phyloP scores from a whole-genome alignment of 306 rosid species.

The Quercus glauca region DNA sequence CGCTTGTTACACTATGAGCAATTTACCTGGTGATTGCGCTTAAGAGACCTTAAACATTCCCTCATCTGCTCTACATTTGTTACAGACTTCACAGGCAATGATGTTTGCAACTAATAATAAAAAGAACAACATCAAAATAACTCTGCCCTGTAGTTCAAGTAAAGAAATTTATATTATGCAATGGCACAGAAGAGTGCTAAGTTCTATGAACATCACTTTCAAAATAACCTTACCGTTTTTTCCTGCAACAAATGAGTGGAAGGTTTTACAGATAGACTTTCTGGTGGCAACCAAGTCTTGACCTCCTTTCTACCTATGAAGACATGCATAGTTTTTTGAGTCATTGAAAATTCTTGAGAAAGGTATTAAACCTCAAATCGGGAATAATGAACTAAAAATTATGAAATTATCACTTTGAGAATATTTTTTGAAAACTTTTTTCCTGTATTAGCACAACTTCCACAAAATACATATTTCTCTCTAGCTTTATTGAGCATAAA shows the following conservation, averaged over 20 bases:
- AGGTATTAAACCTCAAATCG: not conserved
- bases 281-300: slow-evolving; percentile 38
- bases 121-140: slow-evolving; percentile 2
- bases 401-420: too few species aligned
- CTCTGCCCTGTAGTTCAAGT: not conserved
- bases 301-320: slow-evolving; percentile 25
- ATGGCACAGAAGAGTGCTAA: not conserved
- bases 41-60: slow-evolving; percentile 66
- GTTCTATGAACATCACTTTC: not conserved
- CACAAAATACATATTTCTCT: not conserved
- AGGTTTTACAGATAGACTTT: slow-evolving; percentile 19
- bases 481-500: not conserved
- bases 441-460: not conserved
- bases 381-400: not conserved
- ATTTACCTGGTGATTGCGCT: slow-evolving; percentile 50
- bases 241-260: slow-evolving; percentile 9
- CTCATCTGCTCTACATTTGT: slow-evolving; percentile 42
- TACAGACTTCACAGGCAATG: slow-evolving; percentile 26
- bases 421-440: not conserved
- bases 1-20: not conserved
- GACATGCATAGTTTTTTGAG: not conserved
- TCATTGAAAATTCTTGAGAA: not conserved
- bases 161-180: not conserved
- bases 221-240: slow-evolving; percentile 36
- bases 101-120: slow-evolving; percentile 32